phyloP scores from a whole-genome alignment of 1,139 yeast species.

The Kazachstania sp. region DNA sequence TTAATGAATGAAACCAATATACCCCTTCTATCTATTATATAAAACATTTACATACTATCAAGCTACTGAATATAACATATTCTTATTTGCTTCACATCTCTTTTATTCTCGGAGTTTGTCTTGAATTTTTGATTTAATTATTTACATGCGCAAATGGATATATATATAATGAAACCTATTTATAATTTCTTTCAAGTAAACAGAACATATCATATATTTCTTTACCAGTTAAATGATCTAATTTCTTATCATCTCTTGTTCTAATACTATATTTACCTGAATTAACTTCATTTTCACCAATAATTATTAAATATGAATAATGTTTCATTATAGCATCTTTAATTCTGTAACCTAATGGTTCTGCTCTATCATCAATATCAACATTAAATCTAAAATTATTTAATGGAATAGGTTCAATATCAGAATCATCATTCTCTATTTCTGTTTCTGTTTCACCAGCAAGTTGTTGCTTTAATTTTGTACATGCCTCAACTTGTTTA shows the following conservation, averaged over 20 bases:
- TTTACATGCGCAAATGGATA: background rate
- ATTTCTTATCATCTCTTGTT: constrained; percentile 46
- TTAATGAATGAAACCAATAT: background rate
- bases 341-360: constrained; percentile 73
- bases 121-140: background rate
- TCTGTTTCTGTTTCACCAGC: constrained; percentile 18
- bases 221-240: constrained; percentile 38
- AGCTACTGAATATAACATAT: background rate
- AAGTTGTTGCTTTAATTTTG: constrained; percentile 15
- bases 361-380: constrained; percentile 66
- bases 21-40: background rate
- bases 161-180: constrained; percentile 13
- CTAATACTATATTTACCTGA: constrained; percentile 59
- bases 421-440: constrained; percentile 7
- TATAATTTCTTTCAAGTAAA: constrained; percentile 41
- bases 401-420: constrained; percentile 38
- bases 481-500: constrained; percentile 40
- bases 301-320: constrained; percentile 68
- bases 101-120: no score
- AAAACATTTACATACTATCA: no score
- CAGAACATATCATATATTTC: constrained; percentile 45
- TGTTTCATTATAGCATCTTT: constrained; percentile 71
- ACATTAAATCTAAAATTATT: constrained; percentile 60
- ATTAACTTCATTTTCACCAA: constrained; percentile 80
- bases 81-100: background rate